Conservation (phyloP, 2,329 filamentous ascomycete species). For the Verruconis gallopava region DNA sequence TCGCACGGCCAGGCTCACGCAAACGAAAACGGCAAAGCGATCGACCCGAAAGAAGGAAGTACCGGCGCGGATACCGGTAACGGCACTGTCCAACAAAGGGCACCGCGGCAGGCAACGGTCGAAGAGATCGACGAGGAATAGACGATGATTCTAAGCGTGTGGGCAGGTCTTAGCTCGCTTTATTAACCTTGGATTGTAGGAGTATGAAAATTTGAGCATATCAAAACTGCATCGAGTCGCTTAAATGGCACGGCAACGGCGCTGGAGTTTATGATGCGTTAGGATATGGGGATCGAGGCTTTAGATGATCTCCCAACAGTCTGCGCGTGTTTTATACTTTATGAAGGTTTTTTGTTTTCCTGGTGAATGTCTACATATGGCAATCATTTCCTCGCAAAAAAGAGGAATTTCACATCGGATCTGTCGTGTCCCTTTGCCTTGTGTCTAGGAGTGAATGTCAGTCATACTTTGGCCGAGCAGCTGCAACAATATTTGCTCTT, state of each 20-base stretch:
- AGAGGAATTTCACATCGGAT: too few species aligned
- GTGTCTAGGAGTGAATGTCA: too few species aligned
- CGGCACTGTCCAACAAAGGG: background rate
- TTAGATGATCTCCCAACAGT: too few species aligned
- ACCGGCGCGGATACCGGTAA: background rate
- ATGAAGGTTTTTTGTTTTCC: too few species aligned
- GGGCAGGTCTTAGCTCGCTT: background rate
- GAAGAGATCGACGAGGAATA: background rate
- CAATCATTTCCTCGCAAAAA: too few species aligned
- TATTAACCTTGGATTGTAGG: background rate
- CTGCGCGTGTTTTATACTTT: too few species aligned
- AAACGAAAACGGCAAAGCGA: background rate
- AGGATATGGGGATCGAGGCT: too few species aligned
- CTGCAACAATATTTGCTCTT: too few species aligned
- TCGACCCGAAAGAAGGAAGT: background rate
- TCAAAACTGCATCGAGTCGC: background rate
- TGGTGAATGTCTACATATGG: too few species aligned
- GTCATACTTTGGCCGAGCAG: too few species aligned
- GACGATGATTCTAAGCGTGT: background rate
- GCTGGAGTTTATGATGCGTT: slow-evolving; percentile 1
- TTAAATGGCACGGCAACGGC: background rate
- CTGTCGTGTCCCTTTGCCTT: too few species aligned
- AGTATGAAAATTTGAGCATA: background rate
- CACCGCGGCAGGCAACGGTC: background rate
- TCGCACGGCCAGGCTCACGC: slow-evolving; percentile 1